Evolutionary conservation across 352 stramenopile species (phyloP).

Genomic region (Pythium phragmitis): DNA sequence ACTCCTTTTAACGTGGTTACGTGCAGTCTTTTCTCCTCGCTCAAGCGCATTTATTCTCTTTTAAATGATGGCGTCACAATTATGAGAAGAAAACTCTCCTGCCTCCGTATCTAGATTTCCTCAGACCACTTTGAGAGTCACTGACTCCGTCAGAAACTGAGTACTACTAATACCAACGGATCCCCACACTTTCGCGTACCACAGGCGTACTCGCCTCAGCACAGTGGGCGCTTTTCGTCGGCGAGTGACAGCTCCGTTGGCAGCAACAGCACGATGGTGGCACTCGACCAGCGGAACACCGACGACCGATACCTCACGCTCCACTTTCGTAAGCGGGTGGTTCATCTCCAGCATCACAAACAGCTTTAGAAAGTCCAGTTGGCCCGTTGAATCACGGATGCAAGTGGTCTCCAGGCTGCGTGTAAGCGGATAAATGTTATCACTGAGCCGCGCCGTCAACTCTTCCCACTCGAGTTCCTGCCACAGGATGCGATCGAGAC

Average conservation of each 20-base stretch:
- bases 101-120: too few relatives aligned
- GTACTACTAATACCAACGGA: too few relatives aligned
- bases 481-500: neutral
- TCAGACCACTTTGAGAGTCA: too few relatives aligned
- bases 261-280: neutral
- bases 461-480: neutral
- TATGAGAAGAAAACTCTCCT: too few relatives aligned
- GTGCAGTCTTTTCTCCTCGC: too few relatives aligned
- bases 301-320: neutral
- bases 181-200: neutral
- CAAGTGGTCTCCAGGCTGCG: neutral
- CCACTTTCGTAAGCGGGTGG: neutral
- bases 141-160: too few relatives aligned
- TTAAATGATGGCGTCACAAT: too few relatives aligned
- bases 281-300: neutral
- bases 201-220: neutral
- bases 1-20: too few relatives aligned
- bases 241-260: neutral
- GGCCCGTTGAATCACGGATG: neutral
- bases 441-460: neutral
- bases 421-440: neutral
- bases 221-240: neutral
- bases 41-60: too few relatives aligned
- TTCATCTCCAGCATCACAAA: neutral
- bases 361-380: neutral